Conservation (phyloP, 345 rosid genomes). For the Populus davidiana region DNA sequence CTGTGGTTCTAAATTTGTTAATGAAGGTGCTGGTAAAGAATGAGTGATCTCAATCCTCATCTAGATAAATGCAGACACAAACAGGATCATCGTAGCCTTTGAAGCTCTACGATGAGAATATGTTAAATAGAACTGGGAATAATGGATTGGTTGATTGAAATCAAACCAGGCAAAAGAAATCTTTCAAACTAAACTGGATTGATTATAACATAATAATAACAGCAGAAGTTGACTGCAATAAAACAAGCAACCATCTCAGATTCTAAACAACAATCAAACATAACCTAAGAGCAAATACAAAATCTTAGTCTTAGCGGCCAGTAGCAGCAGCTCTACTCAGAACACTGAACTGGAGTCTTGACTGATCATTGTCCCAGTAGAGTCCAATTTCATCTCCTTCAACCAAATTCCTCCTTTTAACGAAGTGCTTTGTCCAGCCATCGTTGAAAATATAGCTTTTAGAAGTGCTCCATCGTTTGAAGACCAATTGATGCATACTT, state of each 20-base stretch:
- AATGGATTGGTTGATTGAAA: not conserved
- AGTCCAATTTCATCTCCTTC: not conserved
- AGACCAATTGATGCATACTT: not conserved
- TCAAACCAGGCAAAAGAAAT: not conserved
- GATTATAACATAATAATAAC: too few relatives aligned
- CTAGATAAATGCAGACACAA: too few relatives aligned
- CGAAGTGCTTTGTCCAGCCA: not conserved
- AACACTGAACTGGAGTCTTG: not conserved
- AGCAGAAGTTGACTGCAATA: not conserved
- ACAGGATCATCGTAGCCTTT: too few relatives aligned
- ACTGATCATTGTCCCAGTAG: not conserved
- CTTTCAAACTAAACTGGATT: not conserved
- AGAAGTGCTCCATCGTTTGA: slow-evolving; percentile 1
- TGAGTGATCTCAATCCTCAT: too few relatives aligned
- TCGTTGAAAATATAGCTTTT: slow-evolving; percentile 1
- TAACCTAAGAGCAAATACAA: not conserved
- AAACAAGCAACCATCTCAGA: not conserved
- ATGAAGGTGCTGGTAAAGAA: too few relatives aligned
- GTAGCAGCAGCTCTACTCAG: not conserved
- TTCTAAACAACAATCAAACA: not conserved
- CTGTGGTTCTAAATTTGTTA: too few relatives aligned
- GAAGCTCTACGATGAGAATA: too few relatives aligned
- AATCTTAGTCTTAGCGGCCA: not conserved
- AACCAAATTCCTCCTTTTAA: not conserved
- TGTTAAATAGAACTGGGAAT: not conserved